These are phyloP conservation scores for Balamuthia mandrillaris DNA, from an alignment of 208 protist genomes.

Conservation along the genomic window DNA sequence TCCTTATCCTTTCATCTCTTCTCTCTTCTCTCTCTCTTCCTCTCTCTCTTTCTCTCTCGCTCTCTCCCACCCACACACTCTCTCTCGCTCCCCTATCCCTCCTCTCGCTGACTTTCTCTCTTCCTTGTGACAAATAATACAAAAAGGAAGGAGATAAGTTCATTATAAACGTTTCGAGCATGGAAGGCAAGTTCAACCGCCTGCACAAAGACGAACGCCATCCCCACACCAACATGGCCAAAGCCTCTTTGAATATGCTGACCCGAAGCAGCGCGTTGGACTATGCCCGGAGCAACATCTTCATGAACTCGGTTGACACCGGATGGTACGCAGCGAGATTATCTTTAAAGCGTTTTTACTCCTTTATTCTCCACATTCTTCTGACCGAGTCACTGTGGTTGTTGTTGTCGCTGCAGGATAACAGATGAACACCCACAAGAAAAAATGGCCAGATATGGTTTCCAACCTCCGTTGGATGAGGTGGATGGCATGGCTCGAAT, in stretches of 20 bases:
- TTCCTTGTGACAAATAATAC: too few relatives aligned
- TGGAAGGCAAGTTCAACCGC: conserved; percentile 88
- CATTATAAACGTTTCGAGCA: conserved; percentile 95
- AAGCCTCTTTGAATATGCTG: conserved; percentile 98
- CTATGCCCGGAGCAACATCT: conserved; percentile 85
- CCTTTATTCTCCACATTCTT: not conserved
- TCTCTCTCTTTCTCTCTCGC: too few relatives aligned
- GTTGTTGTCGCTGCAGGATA: conserved; percentile 86
- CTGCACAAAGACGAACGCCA: conserved; percentile 76
- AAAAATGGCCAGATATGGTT: conserved; percentile 71
- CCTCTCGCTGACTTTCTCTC: too few relatives aligned
- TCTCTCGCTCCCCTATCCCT: too few relatives aligned
- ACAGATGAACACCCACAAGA: conserved; percentile 87
- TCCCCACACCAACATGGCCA: conserved; percentile 97
- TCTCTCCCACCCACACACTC: too few relatives aligned
- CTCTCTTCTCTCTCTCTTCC: too few relatives aligned
- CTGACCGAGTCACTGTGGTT: not conserved
- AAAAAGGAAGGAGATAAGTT: conserved; percentile 74
- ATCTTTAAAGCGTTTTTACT: not conserved
- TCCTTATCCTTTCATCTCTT: too few relatives aligned
- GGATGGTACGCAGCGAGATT: too few relatives aligned
- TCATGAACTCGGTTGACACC: conserved; percentile 95
- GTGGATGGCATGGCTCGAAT: conserved; percentile 91
- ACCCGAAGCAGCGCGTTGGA: conserved; percentile 86
- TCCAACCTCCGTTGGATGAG: conserved; percentile 85